These are phyloP conservation scores for Clonostachys chloroleuca DNA, from an alignment of 2,329 filamentous ascomycete genomes.

Conservation along the genomic window DNA sequence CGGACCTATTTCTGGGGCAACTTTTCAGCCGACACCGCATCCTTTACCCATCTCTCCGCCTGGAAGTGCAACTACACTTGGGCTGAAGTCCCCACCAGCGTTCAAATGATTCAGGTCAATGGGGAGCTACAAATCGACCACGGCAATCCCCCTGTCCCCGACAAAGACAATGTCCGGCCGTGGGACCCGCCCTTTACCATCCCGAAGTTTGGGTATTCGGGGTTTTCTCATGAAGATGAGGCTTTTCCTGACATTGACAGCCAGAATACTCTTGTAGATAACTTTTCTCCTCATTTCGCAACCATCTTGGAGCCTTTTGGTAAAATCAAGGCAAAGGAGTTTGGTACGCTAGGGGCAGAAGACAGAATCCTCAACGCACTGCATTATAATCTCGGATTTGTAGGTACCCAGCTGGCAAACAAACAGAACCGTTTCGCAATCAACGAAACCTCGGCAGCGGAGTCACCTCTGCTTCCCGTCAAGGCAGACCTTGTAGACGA, in stretches of 20 bases:
- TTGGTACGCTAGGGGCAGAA: background rate
- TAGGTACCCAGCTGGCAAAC: background rate
- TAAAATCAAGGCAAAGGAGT: background rate
- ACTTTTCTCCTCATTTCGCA: background rate
- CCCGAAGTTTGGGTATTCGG: background rate
- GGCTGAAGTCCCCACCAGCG: background rate
- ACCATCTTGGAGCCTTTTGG: background rate
- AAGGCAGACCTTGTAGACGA: background rate
- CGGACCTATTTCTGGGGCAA: too few relatives aligned
- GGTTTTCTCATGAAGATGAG: background rate
- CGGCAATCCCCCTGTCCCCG: background rate
- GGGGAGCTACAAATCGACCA: background rate
- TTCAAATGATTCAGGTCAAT: background rate
- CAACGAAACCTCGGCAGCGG: background rate
- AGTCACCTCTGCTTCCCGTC: background rate
- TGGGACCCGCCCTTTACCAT: background rate
- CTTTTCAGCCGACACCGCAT: too few relatives aligned
- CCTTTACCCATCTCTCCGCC: background rate
- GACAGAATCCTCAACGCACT: background rate
- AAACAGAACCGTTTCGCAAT: background rate
- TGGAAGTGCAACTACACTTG: background rate
- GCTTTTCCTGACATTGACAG: background rate
- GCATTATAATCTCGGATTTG: background rate
- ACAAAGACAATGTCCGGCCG: background rate
- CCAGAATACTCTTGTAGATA: background rate